Evolutionary conservation across 805 yeast genomes (phyloP), one percentile per base, ranked within the genome.

Genomic region (Yamadazyma olivae): DNA sequence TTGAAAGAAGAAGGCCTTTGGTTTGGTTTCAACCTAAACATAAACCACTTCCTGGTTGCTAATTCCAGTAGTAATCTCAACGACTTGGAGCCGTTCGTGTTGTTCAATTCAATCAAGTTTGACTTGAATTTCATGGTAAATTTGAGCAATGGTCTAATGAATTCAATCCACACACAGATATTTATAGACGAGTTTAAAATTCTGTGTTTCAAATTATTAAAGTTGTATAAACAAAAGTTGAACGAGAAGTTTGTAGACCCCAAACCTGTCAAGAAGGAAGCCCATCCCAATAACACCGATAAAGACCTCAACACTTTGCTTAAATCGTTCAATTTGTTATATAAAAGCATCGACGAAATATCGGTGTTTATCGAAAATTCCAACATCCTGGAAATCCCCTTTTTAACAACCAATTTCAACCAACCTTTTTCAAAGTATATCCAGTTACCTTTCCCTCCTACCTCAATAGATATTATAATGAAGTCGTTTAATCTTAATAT

Each of bases 351-450:
- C 4, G 43, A 51, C 6, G 59, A 59, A 22, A 30, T 59, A 2
- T 49, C 59, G 6, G 16, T 64, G 5, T 54, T 56, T 27, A 35
- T 57, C 8, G 62, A 60, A 36, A 59, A 58, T 33, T 36, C 50
- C 7, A 35, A 38, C 9, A 25, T 64, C 3, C 29, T 38, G 13
- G 63, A 59, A 12, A 50, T 64, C 13, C 70, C 70, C 1, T 57
- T 61, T 33, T 49, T 56, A 1, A 51, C 59, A 9, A 43, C 56
- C 9, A 37, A 40, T 7, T 48, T 49, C 22, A 52, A 51, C 28
- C 48, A 45, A 17, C 30, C 50, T 6, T 48, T 59, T 17, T 35
- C 35, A 3, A 47, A 49, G 6, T 61, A 53, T 41, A 45, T 63
- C 19, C 32, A 43, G 3, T 35, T 38, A 5, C 32, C 37, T 6